Base-by-base conservation (phyloP, 768 basidiomycete species). In the Baorangia bicolor region DNA sequence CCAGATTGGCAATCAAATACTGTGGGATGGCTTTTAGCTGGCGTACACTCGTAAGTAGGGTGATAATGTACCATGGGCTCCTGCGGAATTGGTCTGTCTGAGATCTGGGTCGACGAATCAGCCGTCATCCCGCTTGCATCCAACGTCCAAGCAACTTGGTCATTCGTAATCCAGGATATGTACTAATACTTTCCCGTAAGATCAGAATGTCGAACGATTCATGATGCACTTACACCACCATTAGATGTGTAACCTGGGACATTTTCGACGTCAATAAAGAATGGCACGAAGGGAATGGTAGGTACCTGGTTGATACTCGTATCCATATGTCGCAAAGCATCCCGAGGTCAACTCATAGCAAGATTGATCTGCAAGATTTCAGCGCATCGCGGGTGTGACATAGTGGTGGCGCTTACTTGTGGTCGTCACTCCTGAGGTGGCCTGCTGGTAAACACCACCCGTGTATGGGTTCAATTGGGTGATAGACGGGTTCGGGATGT, bases 1-100 rank as follows among this genome's bases (percentile, higher is more conserved):
- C 94, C 64, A 94, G 74, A 69, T 95, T 94, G 65, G 82, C 75
- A 60, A 97, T 86, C 64, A 97, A 75, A 62, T 93, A 93, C 91
- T 92, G 62, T 23, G 37, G 23, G 51, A 20, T 25, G 46, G 52
- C 18, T 51, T 55, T 52, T 38, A 49, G 45, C 25, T 18, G 18
- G 23, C n/a, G 12, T 31, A 23, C 30, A 18, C n/a, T 8, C n/a
- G 13, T 14, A 48, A 39, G 31, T 7, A 53, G 42, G 35, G 23
- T 16, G n/a, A 49, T 14, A 55, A 34, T 73, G 37, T 65, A 88
- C 87, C 87, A 94, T 85, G 9, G 93, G 93, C 67, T 96, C 93
- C 60, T 88, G 85, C 0, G 92, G 82, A 38, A 95, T 74, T 13
- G 88, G 85, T 52, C 93, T 75, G 31, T 80, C 77, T 14, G 83